Evolutionary conservation across 495 filamentous ascomycete genomes (phyloP), one percentile per base, ranked within the genome.

Genomic region (Monascus purpureus): DNA sequence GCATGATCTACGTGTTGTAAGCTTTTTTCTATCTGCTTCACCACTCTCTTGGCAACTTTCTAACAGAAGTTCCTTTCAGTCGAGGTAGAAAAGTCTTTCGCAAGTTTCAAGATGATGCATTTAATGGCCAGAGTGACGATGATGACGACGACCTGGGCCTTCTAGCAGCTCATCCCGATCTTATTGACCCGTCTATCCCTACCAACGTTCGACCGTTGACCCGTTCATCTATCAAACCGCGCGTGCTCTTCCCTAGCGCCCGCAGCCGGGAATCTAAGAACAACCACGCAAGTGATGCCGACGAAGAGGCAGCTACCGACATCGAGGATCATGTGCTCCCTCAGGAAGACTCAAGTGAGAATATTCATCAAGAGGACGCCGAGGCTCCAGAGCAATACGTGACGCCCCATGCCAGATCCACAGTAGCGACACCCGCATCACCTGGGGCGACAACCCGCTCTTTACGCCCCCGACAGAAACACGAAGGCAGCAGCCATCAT

Each of bases 41-140:
- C 17, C 6, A 8, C 31, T 33, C 14, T 17, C 15, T 16, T 7
- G 22, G 7, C 12, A 20, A 19, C 17, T 27, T 38, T 26, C 55
- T 63, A 50, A 60, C 39, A 28, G 24, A 22, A 22, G 18, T 36
- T 30, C 37, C 9, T 38, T 36, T 3, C 47, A 95, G 88, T 55
- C 90, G 90, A 40, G 90, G 90, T 45, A 87, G 84, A 67, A 85
- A 80, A 50, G 63, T 83, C 28, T 93, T 86, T 65, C 74, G 57
- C 32, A 57, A 53, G 33, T 66, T 68, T 39, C 42, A 57, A 13
- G 64, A 70, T 3, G 55, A 63, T 6, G 57, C 53, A 11, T 63
- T 67, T 1, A 59, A 57, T 12, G 47, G 61, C 8, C 55, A 46
- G 8, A 50, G 51, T 19, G 42, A 45, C 9, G 62, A 62, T 7